Percentiles rank a stretch among this genome's conserved stretches.
Evolutionary conservation across 192 early-diverging fungal species (phyloP).

Genomic region (Jimgerdemannia flammicorona): DNA sequence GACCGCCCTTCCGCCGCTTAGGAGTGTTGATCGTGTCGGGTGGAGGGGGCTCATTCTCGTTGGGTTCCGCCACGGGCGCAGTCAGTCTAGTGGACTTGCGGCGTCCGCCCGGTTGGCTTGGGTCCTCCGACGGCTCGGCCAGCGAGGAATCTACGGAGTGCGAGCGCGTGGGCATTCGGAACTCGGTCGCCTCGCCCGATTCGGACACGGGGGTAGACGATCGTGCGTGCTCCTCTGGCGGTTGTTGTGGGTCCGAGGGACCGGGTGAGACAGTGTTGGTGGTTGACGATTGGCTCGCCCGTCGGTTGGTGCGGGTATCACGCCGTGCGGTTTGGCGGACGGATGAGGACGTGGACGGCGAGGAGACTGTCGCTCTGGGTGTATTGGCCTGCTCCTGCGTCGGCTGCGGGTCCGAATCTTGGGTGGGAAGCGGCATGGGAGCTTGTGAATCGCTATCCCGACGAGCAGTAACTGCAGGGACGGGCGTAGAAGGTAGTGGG

Average conservation of each 20-base stretch:
- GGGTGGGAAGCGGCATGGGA: background rate
- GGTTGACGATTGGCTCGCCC: background rate
- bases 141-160: background rate
- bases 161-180: background rate
- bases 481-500: background rate
- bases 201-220: background rate
- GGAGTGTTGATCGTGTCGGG: background rate
- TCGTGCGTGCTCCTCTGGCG: background rate
- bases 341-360: background rate
- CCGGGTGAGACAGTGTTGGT: background rate
- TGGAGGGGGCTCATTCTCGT: background rate
- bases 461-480: background rate
- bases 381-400: background rate
- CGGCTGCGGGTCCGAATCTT: background rate
- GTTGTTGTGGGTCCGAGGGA: background rate
- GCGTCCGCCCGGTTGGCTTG: background rate
- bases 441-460: background rate
- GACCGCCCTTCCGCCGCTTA: background rate
- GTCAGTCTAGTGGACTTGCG: background rate
- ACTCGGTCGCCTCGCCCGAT: background rate
- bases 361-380: background rate
- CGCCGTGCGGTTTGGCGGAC: no score
- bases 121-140: background rate
- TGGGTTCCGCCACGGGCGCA: background rate
- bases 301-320: background rate